A percentile compares a stretch with the other conserved stretches of the same genome.
Evolutionary conservation across 1,284 basidiomycete genomes (phyloP).

Genomic region (Ganoderma lucidum): DNA sequence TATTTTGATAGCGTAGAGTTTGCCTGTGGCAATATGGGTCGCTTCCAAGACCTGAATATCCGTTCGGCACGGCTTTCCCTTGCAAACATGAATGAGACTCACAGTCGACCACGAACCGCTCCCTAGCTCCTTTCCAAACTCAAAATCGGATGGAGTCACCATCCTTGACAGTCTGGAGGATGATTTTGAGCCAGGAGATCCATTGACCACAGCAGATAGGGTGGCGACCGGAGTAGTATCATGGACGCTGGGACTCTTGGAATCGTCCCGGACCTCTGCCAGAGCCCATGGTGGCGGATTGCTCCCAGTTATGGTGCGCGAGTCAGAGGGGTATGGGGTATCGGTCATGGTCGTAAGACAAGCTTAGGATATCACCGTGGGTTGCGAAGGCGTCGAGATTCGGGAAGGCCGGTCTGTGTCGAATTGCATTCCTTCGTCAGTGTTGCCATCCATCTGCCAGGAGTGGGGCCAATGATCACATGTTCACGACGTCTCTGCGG

Average conservation of each 20-base stretch:
- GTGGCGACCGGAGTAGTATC: slow-evolving; percentile 16
- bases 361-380: neutral
- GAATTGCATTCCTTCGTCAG: slow-evolving; percentile 11
- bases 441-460: slow-evolving; percentile 12
- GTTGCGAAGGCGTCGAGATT: slow-evolving; percentile 4
- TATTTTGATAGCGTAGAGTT: slow-evolving; percentile 30
- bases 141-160: slow-evolving; percentile 26
- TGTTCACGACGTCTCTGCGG: neutral
- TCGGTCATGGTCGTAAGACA: slow-evolving; percentile 5
- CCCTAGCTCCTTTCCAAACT: slow-evolving; percentile 28
- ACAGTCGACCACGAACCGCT: slow-evolving; percentile 33
- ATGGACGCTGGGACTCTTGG: slow-evolving; percentile 1
- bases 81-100: neutral
- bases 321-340: neutral
- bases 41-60: slow-evolving; percentile 29
- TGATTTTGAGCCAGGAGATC: neutral
- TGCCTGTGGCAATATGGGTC: slow-evolving; percentile 17
- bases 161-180: slow-evolving; percentile 18
- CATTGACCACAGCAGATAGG: slow-evolving; percentile 11
- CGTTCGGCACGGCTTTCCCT: neutral
- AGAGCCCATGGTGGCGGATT: slow-evolving; percentile 17
- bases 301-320: neutral
- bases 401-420: slow-evolving; percentile 4
- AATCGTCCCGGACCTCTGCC: slow-evolving; percentile 17
- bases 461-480: slow-evolving; percentile 18